A percentile compares a stretch with the other conserved stretches of the same genome.
phyloP scores from a whole-genome alignment of 1,284 basidiomycete genomes.

The Wolfiporia cocos region DNA sequence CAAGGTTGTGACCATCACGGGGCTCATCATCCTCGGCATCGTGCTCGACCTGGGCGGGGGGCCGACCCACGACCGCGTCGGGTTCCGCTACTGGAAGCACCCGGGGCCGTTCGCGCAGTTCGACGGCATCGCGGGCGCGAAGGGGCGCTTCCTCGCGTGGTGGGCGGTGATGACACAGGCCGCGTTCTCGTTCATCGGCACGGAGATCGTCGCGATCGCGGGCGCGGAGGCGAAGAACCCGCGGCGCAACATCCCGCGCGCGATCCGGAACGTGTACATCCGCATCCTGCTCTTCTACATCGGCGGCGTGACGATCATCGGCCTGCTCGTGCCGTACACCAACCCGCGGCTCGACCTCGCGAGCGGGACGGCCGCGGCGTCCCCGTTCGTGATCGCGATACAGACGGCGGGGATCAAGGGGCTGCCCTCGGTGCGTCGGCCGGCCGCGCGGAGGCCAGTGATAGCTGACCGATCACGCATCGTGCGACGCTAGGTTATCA shows the following conservation, averaged over 20 bases:
- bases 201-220: slow-evolving; percentile 73
- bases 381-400: slow-evolving; percentile 85
- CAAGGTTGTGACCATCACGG: slow-evolving; percentile 74
- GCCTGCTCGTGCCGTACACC: slow-evolving; percentile 71
- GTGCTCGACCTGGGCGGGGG: slow-evolving; percentile 72
- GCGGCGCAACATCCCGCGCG: slow-evolving; percentile 31
- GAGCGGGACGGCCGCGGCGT: slow-evolving; percentile 58
- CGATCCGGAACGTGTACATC: slow-evolving; percentile 47
- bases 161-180: slow-evolving; percentile 68
- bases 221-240: slow-evolving; percentile 26
- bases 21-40: slow-evolving; percentile 46
- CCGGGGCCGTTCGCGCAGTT: slow-evolving; percentile 70
- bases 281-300: slow-evolving; percentile 37
- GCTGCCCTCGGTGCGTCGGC: slow-evolving; percentile 38
- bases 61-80: slow-evolving; percentile 36
- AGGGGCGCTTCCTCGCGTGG: slow-evolving; percentile 65
- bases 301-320: slow-evolving; percentile 48
- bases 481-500: slow-evolving; percentile 57
- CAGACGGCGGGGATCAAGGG: slow-evolving; percentile 67
- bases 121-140: slow-evolving; percentile 44
- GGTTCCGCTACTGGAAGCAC: slow-evolving; percentile 41
- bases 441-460: not conserved
- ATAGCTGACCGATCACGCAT: not conserved
- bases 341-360: slow-evolving; percentile 49
- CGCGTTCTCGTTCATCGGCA: slow-evolving; percentile 79